These are phyloP conservation scores for Clavispora vitiphila DNA, from an alignment of 805 yeast species.

Conservation along the genomic window DNA sequence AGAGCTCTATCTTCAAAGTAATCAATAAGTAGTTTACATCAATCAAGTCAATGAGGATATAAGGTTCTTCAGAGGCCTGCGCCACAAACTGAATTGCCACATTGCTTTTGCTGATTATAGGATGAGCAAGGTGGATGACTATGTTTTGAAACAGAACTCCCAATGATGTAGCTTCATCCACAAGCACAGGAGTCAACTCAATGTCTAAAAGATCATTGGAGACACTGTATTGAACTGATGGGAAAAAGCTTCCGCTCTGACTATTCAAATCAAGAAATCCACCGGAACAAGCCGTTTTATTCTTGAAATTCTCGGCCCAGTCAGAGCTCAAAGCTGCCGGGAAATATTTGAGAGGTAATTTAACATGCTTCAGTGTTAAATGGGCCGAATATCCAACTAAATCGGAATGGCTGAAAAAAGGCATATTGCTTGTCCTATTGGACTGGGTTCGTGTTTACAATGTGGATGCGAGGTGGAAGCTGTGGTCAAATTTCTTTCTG, in stretches of 20 bases:
- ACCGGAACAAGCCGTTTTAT: conserved; percentile 8
- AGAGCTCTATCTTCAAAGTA: conserved; percentile 41
- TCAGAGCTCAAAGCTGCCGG: not conserved
- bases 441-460: not conserved
- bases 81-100: conserved; percentile 10
- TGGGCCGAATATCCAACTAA: conserved; percentile 14
- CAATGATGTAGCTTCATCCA: conserved; percentile 27
- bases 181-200: conserved; percentile 34
- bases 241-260: conserved; percentile 12
- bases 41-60: conserved; percentile 49
- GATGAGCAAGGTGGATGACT: conserved; percentile 20
- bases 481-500: not conserved
- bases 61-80: conserved; percentile 16
- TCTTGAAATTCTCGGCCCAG: conserved; percentile 8
- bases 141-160: conserved; percentile 32
- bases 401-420: conserved; percentile 9
- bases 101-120: conserved; percentile 12
- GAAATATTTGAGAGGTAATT: conserved; percentile 13
- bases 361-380: conserved; percentile 11
- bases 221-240: conserved; percentile 20
- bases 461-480: not conserved
- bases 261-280: conserved; percentile 12
- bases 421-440: conserved; percentile 5
- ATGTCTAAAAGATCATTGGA: conserved; percentile 28
- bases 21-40: conserved; percentile 48